Conservation (phyloP, 2,329 filamentous ascomycete genomes). For the Sarocladium oryzae region DNA sequence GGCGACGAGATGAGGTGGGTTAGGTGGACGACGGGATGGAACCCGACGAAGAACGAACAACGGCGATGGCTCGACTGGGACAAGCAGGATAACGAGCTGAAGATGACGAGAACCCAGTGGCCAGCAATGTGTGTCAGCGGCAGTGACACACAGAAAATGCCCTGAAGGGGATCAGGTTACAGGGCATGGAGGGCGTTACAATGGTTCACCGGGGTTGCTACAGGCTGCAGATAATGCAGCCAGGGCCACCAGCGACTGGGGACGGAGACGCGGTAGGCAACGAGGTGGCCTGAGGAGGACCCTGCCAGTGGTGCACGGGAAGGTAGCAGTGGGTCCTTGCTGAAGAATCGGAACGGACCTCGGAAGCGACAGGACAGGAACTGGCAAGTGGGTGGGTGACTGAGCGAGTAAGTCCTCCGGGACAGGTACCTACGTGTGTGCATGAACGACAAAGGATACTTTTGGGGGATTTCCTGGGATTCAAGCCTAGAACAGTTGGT, state of each 20-base stretch:
- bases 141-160: too few species aligned
- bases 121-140: too few species aligned
- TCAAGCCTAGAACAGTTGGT: too few species aligned
- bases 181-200: background rate
- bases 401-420: too few species aligned
- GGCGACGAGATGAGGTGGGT: constrained; percentile 8
- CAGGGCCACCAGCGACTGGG: background rate
- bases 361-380: background rate
- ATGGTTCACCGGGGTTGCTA: background rate
- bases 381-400: background rate
- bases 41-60: constrained; percentile 7
- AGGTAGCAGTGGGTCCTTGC: background rate
- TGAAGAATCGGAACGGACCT: constrained; percentile 7
- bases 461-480: too few species aligned
- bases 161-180: too few species aligned
- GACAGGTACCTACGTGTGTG: too few species aligned
- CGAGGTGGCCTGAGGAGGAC: background rate
- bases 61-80: background rate
- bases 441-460: too few species aligned
- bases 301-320: background rate
- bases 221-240: background rate
- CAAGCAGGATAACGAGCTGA: background rate
- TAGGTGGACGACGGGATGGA: constrained; percentile 7
- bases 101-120: background rate
- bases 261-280: constrained; percentile 4